phyloP scores from a whole-genome alignment of 768 basidiomycete species.

The Leccinum arenicola region DNA sequence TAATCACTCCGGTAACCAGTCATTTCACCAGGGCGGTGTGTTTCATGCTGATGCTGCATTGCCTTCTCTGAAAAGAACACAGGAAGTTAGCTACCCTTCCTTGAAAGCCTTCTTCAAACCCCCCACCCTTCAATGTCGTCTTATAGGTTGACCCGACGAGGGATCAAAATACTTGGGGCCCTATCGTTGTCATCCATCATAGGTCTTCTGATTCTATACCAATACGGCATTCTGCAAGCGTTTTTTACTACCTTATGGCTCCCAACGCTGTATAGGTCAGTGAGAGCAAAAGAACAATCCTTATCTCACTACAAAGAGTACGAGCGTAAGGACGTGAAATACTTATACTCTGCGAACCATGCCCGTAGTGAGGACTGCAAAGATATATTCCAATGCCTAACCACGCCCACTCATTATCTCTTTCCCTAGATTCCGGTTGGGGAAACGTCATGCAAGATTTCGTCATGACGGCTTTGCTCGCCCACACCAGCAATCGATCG shows the following conservation, averaged over 20 bases:
- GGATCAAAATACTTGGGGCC: conserved; percentile 12
- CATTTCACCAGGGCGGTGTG: not conserved
- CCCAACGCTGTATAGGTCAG: conserved; percentile 43
- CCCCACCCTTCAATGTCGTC: conserved; percentile 17
- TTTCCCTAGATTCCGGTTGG: conserved; percentile 35
- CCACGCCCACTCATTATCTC: not conserved
- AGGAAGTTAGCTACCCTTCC: not conserved
- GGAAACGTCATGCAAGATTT: conserved; percentile 43
- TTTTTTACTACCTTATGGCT: conserved; percentile 1
- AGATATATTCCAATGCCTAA: not conserved
- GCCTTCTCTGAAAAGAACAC: conserved; percentile 3
- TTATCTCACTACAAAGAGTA: conserved; percentile 42
- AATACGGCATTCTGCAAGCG: conserved; percentile 1
- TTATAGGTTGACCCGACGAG: conserved; percentile 24
- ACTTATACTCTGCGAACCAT: conserved; percentile 49
- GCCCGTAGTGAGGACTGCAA: conserved; percentile 28
- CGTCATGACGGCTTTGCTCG: conserved; percentile 35
- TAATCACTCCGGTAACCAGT: not conserved
- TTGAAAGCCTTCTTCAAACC: not conserved
- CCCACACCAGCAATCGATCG: conserved; percentile 35
- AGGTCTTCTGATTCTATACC: conserved; percentile 10
- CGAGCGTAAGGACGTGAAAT: conserved; percentile 36
- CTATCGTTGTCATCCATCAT: conserved; percentile 4
- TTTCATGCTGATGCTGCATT: not conserved
- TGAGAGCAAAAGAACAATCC: conserved; percentile 35